These are phyloP conservation scores for Zalaria sp. DNA, from an alignment of 2,329 filamentous ascomycete species.

Conservation along the genomic window DNA sequence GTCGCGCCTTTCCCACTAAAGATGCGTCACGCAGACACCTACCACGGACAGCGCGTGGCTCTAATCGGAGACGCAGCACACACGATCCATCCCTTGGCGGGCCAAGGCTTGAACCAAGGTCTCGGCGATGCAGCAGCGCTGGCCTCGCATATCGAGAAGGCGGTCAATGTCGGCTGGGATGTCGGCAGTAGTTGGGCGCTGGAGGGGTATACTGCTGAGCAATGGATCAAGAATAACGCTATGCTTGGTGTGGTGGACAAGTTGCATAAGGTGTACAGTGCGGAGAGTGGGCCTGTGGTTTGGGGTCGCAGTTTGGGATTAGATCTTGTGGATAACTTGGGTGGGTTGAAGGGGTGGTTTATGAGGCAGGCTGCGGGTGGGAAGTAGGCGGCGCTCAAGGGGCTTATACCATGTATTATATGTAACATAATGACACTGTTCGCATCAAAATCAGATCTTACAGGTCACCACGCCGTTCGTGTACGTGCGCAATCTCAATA, in stretches of 20 bases:
- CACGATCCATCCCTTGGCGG: conserved; percentile 85
- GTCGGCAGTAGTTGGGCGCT: conserved; percentile 66
- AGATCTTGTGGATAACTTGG: conserved; percentile 58
- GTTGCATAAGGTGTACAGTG: conserved; percentile 82
- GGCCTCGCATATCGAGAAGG: conserved; percentile 57
- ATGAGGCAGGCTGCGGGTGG: conserved; percentile 52
- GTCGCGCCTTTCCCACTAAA: conserved; percentile 84
- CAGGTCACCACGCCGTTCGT: too few relatives aligned
- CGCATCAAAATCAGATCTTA: too few relatives aligned
- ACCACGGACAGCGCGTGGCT: conserved; percentile 78
- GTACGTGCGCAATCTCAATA: too few relatives aligned
- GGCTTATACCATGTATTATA: too few relatives aligned
- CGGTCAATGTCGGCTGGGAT: conserved; percentile 73
- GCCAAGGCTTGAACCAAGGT: conserved; percentile 88
- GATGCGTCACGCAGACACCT: conserved; percentile 86
- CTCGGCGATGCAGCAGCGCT: conserved; percentile 78
- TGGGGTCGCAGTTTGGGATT: conserved; percentile 66
- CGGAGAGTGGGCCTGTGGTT: conserved; percentile 64
- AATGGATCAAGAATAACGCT: conserved; percentile 67
- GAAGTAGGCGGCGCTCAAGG: neutral
- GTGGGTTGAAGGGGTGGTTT: conserved; percentile 66
- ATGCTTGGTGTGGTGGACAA: conserved; percentile 76
- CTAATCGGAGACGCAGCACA: conserved; percentile 91
- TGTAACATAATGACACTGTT: too few relatives aligned
- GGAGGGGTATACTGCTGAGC: conserved; percentile 66